Evolutionary conservation across 2,329 filamentous ascomycete species (phyloP).

Genomic region (Plenodomus lindquistii): DNA sequence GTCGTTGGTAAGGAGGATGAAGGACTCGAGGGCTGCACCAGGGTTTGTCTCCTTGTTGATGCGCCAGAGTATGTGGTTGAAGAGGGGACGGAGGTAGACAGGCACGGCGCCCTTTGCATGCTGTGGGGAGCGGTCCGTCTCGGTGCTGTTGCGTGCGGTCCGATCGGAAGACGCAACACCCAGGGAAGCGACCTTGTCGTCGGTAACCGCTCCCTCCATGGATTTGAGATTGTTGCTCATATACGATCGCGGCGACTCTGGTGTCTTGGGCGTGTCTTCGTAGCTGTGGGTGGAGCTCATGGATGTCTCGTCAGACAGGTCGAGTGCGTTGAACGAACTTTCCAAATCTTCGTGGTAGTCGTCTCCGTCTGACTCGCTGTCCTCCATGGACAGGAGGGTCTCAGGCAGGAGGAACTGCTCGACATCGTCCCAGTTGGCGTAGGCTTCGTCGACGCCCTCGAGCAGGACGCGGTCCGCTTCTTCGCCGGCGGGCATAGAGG

Average conservation of each 20-base stretch:
- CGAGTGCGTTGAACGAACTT: constrained; percentile 42
- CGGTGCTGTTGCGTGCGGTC: constrained; percentile 36
- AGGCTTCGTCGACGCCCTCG: constrained; percentile 54
- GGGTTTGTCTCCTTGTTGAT: constrained; percentile 55
- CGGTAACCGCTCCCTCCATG: constrained; percentile 28
- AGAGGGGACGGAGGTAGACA: constrained; percentile 49
- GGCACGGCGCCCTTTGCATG: constrained; percentile 42
- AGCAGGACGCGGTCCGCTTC: constrained; percentile 46
- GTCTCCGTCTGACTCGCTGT: constrained; percentile 44
- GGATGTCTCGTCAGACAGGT: constrained; percentile 45
- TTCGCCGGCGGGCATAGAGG: constrained; percentile 47
- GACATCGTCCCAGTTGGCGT: constrained; percentile 54
- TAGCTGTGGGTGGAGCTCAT: constrained; percentile 51
- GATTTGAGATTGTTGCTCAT: constrained; percentile 28
- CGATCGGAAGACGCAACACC: constrained; percentile 26
- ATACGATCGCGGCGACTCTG: constrained; percentile 47
- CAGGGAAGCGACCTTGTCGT: constrained; percentile 17
- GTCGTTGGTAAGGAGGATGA: constrained; percentile 58
- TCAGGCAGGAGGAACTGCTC: constrained; percentile 54
- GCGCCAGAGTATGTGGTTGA: constrained; percentile 57
- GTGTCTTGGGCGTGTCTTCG: constrained; percentile 41
- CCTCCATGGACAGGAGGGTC: constrained; percentile 54
- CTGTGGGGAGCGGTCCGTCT: constrained; percentile 27
- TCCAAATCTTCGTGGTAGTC: constrained; percentile 44
- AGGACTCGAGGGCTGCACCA: constrained; percentile 53